Conservation (phyloP, 2,329 filamentous ascomycete species). For the Fusarium tuaranense region DNA sequence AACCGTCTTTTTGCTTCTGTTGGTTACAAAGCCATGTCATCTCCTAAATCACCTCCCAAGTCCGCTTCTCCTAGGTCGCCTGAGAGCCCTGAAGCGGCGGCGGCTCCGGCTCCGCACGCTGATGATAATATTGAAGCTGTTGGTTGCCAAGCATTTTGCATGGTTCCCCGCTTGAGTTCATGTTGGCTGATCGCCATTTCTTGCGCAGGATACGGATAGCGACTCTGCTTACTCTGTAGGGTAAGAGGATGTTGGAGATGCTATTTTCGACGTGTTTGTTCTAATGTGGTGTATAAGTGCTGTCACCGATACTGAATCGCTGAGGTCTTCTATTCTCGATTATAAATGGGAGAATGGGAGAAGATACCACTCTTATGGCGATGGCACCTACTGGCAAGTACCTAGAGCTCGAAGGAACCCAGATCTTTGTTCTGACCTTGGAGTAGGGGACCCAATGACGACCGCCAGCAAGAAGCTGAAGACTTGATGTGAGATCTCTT, state of each 20-base stretch:
- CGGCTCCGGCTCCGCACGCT: not conserved
- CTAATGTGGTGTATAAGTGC: not conserved
- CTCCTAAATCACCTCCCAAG: not conserved
- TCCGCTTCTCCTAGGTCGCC: not conserved
- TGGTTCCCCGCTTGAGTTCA: not conserved
- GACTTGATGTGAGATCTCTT: constrained; percentile 19
- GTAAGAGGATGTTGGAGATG: constrained; percentile 1
- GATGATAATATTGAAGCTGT: not conserved
- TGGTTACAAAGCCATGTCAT: not conserved
- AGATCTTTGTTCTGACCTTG: accelerated
- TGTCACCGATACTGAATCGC: constrained; percentile 25
- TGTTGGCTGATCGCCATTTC: not conserved
- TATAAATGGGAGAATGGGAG: constrained; percentile 31
- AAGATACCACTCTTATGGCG: constrained; percentile 25
- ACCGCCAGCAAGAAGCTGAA: constrained; percentile 30
- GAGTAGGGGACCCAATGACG: constrained; percentile 26
- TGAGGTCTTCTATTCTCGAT: constrained; percentile 20
- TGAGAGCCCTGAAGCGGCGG: not conserved
- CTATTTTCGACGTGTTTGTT: not conserved
- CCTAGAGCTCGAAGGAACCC: accelerated
- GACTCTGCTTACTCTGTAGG: constrained; percentile 22
- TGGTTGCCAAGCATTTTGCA: not conserved
- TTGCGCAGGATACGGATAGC: constrained; percentile 21
- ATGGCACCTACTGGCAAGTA: constrained; percentile 22
- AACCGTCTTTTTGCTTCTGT: not conserved